Evolutionary conservation across 208 protist species (phyloP).

Genomic region (Leishmania turanica): DNA sequence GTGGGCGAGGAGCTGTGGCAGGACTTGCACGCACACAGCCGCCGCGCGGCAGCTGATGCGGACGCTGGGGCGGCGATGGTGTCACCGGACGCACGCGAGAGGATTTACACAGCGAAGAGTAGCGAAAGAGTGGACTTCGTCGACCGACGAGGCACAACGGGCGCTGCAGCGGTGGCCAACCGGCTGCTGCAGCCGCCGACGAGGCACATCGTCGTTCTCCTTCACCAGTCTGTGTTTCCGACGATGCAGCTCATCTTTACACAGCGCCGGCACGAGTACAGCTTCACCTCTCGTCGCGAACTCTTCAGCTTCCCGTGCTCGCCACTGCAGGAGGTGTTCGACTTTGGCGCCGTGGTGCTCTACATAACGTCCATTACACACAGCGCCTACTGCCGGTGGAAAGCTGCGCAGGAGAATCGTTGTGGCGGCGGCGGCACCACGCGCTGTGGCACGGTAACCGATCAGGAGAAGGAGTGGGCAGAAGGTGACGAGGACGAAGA

Average conservation of each 20-base stretch:
- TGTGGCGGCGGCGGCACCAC: not conserved
- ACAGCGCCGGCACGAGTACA: conserved; percentile 60
- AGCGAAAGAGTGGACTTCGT: not conserved
- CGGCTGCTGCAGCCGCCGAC: not conserved
- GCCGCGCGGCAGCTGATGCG: not conserved
- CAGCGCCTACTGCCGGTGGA: conserved; percentile 24
- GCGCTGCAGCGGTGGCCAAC: not conserved
- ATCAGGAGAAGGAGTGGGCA: not conserved
- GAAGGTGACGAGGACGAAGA: not conserved
- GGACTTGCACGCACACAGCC: conserved; percentile 23
- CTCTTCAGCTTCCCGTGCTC: conserved; percentile 61
- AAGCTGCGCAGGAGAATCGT: not conserved
- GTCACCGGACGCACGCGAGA: not conserved
- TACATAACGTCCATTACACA: conserved; percentile 59
- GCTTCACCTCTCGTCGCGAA: conserved; percentile 67
- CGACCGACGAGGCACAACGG: not conserved
- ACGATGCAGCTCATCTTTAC: conserved; percentile 52
- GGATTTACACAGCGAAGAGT: not conserved
- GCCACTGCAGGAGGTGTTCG: conserved; percentile 55
- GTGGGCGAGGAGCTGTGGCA: conserved; percentile 43
- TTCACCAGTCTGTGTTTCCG: conserved; percentile 66
- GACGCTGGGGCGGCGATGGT: not conserved
- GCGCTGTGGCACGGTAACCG: not conserved
- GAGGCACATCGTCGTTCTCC: conserved; percentile 27
- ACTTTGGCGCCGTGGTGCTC: conserved; percentile 67